These are phyloP conservation scores for Penicillium paxilli DNA, from an alignment of 495 filamentous ascomycete species.

Conservation along the genomic window DNA sequence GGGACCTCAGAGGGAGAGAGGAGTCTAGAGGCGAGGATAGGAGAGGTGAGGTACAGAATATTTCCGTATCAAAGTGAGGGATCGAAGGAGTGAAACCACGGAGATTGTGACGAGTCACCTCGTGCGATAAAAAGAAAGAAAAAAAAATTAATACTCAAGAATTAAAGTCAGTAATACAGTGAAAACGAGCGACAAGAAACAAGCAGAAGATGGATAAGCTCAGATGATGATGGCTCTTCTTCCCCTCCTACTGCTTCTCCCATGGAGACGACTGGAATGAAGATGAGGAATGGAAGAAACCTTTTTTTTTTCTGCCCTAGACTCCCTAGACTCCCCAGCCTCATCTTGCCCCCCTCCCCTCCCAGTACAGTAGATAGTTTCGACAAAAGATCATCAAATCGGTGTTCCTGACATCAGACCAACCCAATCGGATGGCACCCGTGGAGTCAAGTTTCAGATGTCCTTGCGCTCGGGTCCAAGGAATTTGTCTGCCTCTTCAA, in stretches of 20 bases:
- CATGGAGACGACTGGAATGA: slow-evolving; percentile 9
- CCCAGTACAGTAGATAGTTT: neutral
- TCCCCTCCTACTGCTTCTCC: too few relatives aligned
- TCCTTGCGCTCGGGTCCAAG: slow-evolving; percentile 9
- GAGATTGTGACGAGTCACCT: neutral
- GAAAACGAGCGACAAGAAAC: too few relatives aligned
- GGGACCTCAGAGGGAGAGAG: slow-evolving; percentile 4
- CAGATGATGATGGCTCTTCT: too few relatives aligned
- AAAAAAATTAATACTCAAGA: too few relatives aligned
- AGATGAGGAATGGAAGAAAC: slow-evolving; percentile 16
- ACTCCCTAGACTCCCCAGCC: slow-evolving; percentile 2
- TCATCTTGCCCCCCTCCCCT: neutral
- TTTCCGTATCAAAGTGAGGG: slow-evolving; percentile 3
- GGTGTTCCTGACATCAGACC: slow-evolving; percentile 18
- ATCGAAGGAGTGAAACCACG: neutral
- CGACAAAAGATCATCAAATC: neutral
- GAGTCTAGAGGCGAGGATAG: neutral
- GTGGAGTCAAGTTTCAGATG: slow-evolving; percentile 23
- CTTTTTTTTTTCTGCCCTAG: neutral
- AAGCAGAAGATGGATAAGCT: too few relatives aligned
- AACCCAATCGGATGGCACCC: slow-evolving; percentile 24
- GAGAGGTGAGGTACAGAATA: too few relatives aligned
- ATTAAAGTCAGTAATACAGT: too few relatives aligned
- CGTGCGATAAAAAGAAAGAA: neutral
- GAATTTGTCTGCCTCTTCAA: neutral